phyloP scores from a whole-genome alignment of 2,329 filamentous ascomycete genomes.

The Alternaria dauci region DNA sequence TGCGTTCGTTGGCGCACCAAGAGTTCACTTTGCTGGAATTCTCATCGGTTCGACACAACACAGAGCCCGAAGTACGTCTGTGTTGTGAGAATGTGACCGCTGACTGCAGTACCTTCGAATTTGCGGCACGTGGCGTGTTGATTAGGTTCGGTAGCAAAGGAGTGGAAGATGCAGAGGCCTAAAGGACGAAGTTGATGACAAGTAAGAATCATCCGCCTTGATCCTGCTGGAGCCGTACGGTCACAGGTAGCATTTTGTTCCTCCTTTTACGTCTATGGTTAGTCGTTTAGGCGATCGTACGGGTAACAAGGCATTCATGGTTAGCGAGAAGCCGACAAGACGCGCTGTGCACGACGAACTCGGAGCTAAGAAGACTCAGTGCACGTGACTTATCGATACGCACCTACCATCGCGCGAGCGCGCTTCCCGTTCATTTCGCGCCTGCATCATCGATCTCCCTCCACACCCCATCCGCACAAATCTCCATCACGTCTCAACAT shows the following conservation, averaged over 20 bases:
- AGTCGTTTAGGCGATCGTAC: not conserved
- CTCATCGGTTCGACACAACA: not conserved
- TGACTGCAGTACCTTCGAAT: not conserved
- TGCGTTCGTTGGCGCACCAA: not conserved
- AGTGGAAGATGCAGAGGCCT: not conserved
- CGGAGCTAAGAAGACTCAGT: no score
- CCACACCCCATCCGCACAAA: conserved; percentile 10
- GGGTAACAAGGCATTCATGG: not conserved
- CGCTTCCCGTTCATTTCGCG: conserved; percentile 13
- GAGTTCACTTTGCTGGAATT: not conserved
- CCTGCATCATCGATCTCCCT: conserved; percentile 17
- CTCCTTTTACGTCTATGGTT: no score
- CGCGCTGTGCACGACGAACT: no score
- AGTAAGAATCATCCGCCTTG: no score
- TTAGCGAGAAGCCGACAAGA: not conserved
- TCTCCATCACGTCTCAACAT: not conserved
- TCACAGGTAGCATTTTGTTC: not conserved
- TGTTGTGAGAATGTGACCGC: not conserved
- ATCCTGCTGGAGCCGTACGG: not conserved
- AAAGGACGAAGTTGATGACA: not conserved
- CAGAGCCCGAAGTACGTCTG: not conserved
- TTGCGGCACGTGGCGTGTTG: not conserved
- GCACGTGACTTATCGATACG: conserved; percentile 21
- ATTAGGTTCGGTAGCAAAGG: not conserved
- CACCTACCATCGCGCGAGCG: conserved; percentile 19